Evolutionary conservation across 2,329 filamentous ascomycete species (phyloP), one percentile per base, ranked within the genome.

Genomic region (Colletotrichum kahawae): DNA sequence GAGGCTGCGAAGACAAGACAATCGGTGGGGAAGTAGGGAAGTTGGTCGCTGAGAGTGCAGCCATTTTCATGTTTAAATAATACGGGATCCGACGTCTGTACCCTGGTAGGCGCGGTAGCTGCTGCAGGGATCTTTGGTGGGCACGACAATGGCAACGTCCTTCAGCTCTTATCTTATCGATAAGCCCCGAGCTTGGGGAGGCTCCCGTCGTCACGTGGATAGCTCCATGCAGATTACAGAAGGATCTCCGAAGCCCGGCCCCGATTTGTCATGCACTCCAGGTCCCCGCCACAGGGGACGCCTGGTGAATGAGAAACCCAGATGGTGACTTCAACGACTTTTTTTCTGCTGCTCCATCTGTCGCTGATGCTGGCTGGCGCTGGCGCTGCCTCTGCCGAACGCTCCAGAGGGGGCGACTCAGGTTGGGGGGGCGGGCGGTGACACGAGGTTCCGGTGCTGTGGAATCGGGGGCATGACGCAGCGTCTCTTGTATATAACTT

Each of bases 191-290:
- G 43, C 43, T 48, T 48, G 6, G 13, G n/a, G n/a, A n/a, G 43
- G n/a, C 5, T 2, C n/a, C n/a, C n/a, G n/a, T n/a, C 3, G 10
- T 51, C 43, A 51, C 43, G 43, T 51, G 43, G 43, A 51, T 13
- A 4, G 43, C 43, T 51, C 18, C 43, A 12, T 48, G 43, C 1
- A 1, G 43, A 51, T 51, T 21, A 51, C 43, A 0, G 43, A 51
- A 64, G 12, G 57, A 64, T 66, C 60, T 74, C 67, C 71, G 71
- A 74, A 57, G 38, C 59, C 57, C 59, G 43, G 34, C 34, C 29
- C 71, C 67, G 67, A 74, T 74, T 71, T 71, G 71, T 74, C 71
- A 74, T 74, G 71, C 51, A 74, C 67, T 70, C 71, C 60, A 74
- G n/a, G 67, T 71, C 66, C 21, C 51, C 43, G 63, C 62, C 68